A percentile compares a stretch with the other conserved stretches of the same genome.
Evolutionary conservation across 176 grass and related monocot species (phyloP).

Genomic region (Oryza officinalis): DNA sequence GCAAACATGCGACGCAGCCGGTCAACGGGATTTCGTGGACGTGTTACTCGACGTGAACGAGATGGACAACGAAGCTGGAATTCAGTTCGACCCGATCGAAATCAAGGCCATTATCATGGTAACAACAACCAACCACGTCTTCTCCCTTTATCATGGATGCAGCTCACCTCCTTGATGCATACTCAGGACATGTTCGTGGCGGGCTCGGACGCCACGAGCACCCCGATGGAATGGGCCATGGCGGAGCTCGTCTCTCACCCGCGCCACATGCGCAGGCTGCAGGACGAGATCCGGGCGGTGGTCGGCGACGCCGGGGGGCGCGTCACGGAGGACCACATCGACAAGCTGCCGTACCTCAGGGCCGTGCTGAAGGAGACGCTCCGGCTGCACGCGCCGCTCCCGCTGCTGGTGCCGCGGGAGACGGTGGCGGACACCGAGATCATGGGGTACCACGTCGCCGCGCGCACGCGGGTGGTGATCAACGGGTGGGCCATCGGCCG

Average conservation of each 20-base stretch:
- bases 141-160: too few relatives aligned
- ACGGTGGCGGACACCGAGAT: not conserved
- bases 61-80: not conserved
- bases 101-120: conserved; percentile 47
- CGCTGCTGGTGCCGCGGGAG: not conserved
- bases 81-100: not conserved
- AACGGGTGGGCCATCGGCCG: not conserved
- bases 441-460: not conserved
- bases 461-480: not conserved
- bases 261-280: not conserved
- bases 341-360: not conserved
- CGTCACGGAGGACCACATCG: not conserved
- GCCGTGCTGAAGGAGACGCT: not conserved
- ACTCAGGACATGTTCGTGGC: not conserved
- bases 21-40: conserved; percentile 29
- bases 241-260: conserved; percentile 43
- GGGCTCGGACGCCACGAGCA: not conserved
- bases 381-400: not conserved
- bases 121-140: not conserved
- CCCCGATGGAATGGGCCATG: conserved; percentile 37
- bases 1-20: not conserved
- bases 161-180: not conserved
- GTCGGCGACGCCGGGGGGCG: not conserved
- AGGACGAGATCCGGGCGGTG: not conserved
- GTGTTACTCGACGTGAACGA: conserved; percentile 21